Conservation (phyloP, 2,329 filamentous ascomycete genomes). For the Ceratocystis eucalypticola region DNA sequence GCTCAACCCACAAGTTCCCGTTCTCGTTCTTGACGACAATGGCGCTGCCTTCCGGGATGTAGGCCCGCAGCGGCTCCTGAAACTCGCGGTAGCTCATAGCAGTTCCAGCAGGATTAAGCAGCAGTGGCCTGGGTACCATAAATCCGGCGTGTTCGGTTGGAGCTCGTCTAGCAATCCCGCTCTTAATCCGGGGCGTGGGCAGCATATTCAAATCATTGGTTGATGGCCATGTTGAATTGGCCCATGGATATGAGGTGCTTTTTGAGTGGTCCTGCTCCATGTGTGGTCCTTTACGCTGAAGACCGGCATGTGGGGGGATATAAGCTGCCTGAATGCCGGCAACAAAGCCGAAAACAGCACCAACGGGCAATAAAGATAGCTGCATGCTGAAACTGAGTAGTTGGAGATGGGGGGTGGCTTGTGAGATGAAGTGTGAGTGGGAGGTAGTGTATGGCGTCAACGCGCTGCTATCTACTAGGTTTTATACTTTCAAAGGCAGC, state of each 20-base stretch:
- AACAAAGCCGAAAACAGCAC: not conserved
- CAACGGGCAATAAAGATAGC: not conserved
- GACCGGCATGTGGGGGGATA: not conserved
- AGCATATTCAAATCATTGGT: not conserved
- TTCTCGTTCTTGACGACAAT: slow-evolving; percentile 6
- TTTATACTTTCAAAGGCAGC: not conserved
- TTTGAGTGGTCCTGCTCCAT: not conserved
- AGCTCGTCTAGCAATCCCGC: not conserved
- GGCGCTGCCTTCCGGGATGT: not conserved
- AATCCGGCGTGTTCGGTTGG: not conserved
- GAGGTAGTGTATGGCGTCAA: not conserved
- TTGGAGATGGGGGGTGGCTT: too few species aligned
- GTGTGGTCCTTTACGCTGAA: not conserved
- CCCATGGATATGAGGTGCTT: not conserved
- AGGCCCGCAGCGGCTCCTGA: not conserved
- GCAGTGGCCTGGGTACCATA: not conserved
- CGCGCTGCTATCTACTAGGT: not conserved
- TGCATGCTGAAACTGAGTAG: not conserved
- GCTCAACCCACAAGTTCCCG: not conserved
- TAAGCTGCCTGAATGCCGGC: not conserved
- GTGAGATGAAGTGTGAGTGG: not conserved
- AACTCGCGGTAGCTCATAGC: slow-evolving; percentile 1
- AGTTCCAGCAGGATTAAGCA: not conserved
- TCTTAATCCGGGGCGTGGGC: not conserved
- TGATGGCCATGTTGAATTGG: not conserved